Conservation (phyloP, 225 moss, liverwort and hornwort genomes). For the Polytrichum commune region DNA sequence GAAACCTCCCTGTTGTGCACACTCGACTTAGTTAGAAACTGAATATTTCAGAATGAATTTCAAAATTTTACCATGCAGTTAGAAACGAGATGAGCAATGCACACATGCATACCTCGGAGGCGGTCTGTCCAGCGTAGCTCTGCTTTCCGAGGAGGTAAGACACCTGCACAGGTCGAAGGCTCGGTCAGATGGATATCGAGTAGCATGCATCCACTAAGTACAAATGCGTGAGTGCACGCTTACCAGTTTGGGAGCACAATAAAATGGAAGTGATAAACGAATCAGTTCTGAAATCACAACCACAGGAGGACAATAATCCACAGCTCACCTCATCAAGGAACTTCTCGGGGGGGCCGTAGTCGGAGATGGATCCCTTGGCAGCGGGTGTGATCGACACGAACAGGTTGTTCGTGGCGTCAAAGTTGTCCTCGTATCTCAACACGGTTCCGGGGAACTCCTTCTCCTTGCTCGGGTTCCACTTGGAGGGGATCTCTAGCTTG, state of each 20-base stretch:
- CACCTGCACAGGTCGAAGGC: constrained; percentile 31
- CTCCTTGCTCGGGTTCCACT: constrained; percentile 98
- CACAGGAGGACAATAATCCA: background rate
- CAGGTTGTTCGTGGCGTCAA: constrained; percentile 58
- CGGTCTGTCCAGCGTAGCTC: constrained; percentile 69
- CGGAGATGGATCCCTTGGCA: constrained; percentile 62
- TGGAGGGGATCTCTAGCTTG: constrained; percentile 59
- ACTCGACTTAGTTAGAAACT: background rate
- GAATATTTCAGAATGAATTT: too few species aligned
- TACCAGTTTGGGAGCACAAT: too few species aligned
- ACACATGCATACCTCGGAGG: constrained; percentile 51
- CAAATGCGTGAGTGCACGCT: too few species aligned
- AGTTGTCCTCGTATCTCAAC: constrained; percentile 89
- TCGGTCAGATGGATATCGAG: too few species aligned
- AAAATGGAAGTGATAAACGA: too few species aligned
- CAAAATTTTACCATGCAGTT: background rate
- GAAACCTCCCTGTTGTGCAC: constrained; percentile 65
- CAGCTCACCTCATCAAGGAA: constrained; percentile 68
- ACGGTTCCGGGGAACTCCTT: constrained; percentile 90
- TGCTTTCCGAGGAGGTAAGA: constrained; percentile 80
- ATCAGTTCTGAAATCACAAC: too few species aligned
- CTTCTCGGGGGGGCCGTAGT: constrained; percentile 81
- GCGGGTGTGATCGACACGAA: constrained; percentile 71
- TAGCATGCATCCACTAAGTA: too few species aligned
- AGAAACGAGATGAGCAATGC: background rate